phyloP scores from a whole-genome alignment of 2,329 filamentous ascomycete genomes.

The Emmonsia crescens region DNA sequence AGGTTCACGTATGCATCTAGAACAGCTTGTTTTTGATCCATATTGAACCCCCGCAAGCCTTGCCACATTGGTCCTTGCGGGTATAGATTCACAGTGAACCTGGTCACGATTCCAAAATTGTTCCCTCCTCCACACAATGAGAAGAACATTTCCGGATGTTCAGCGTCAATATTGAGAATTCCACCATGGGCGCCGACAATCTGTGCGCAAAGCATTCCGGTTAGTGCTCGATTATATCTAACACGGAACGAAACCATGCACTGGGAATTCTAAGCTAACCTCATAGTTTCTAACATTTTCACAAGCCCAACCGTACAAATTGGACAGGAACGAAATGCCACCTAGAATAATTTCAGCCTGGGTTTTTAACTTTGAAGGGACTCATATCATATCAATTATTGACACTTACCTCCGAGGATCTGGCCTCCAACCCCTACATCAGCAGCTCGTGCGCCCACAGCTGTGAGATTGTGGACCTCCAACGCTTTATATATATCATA shows the following conservation, averaged over 20 bases:
- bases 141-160: slow-evolving; percentile 42
- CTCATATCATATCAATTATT: background rate
- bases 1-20: slow-evolving; percentile 26
- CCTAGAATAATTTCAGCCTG: slow-evolving; percentile 14
- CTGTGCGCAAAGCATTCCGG: slow-evolving; percentile 14
- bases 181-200: slow-evolving; percentile 33
- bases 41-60: slow-evolving; percentile 22
- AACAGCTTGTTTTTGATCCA: slow-evolving; percentile 20
- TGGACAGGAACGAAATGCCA: slow-evolving; percentile 25
- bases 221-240: background rate
- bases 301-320: slow-evolving; percentile 24
- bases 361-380: background rate
- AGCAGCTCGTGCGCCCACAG: slow-evolving; percentile 24
- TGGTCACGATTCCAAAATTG: slow-evolving; percentile 31
- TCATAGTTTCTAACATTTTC: slow-evolving; percentile 27
- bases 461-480: slow-evolving; percentile 21
- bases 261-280: slow-evolving; percentile 11
- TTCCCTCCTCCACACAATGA: slow-evolving; percentile 38
- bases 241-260: background rate
- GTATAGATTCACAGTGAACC: slow-evolving; percentile 31
- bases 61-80: slow-evolving; percentile 31
- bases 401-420: slow-evolving; percentile 16
- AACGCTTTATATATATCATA: slow-evolving; percentile 23
- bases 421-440: slow-evolving; percentile 20
- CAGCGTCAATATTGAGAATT: slow-evolving; percentile 26